Conservation (phyloP, 805 yeast genomes). For the Saccharomycopsis lassenensis region DNA sequence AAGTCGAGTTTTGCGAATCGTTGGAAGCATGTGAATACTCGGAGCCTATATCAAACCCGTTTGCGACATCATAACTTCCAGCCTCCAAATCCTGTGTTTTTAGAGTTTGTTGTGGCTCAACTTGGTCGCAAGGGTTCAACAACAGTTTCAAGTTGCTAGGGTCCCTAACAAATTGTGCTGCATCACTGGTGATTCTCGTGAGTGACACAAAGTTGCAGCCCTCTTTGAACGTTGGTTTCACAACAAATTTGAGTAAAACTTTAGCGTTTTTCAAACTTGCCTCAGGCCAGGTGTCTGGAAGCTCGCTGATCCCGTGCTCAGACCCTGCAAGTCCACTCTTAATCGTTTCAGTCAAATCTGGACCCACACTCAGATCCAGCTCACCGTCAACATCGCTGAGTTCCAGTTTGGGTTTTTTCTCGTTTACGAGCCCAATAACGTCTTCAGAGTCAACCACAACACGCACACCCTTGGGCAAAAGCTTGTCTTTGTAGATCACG, state of each 20-base stretch:
- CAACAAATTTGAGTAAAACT: slow-evolving; percentile 8
- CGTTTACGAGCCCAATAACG: slow-evolving; percentile 12
- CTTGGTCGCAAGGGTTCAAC: too few species aligned
- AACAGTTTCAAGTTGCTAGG: too few species aligned
- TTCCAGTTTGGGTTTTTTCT: slow-evolving; percentile 1
- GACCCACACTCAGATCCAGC: not conserved
- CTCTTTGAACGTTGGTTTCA: slow-evolving; percentile 5
- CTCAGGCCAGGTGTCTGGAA: slow-evolving; percentile 7
- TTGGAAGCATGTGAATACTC: too few species aligned
- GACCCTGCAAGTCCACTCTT: slow-evolving; percentile 1
- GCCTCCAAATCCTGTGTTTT: too few species aligned
- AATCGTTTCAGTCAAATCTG: not conserved
- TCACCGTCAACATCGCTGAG: not conserved
- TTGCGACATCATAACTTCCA: too few species aligned
- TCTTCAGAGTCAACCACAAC: slow-evolving; percentile 9
- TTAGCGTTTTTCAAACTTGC: slow-evolving; percentile 8
- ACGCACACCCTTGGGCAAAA: slow-evolving; percentile 13
- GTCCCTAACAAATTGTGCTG: too few species aligned
- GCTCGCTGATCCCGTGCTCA: not conserved
- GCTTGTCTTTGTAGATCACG: slow-evolving; percentile 13
- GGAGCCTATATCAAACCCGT: too few species aligned
- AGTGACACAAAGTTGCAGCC: slow-evolving; percentile 6
- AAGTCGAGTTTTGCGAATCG: too few species aligned
- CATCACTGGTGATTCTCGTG: too few species aligned
- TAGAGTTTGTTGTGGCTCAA: too few species aligned